Conservation (phyloP, 768 basidiomycete genomes). For the Termitomyces sp. region DNA sequence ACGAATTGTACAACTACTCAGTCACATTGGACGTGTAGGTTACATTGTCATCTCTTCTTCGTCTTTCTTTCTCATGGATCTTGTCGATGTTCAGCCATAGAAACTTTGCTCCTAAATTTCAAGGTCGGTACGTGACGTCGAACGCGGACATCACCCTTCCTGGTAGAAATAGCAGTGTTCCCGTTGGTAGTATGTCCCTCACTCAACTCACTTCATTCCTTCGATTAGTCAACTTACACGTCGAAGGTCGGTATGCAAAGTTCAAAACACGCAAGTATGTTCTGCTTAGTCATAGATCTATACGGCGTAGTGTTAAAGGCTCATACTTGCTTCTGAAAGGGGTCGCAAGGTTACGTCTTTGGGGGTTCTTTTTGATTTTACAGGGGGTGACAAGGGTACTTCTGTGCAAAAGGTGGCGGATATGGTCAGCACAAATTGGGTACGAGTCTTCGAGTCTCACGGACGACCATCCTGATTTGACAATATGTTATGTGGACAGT, state of each 20-base stretch:
- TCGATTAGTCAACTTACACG: neutral
- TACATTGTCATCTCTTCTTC: neutral
- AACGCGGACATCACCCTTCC: slow-evolving; percentile 80
- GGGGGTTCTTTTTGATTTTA: slow-evolving; percentile 78
- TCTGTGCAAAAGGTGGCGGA: slow-evolving; percentile 69
- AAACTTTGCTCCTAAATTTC: slow-evolving; percentile 60
- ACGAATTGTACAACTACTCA: slow-evolving; percentile 77
- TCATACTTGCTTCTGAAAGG: slow-evolving; percentile 18
- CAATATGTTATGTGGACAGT: slow-evolving; percentile 49
- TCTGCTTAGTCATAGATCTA: neutral
- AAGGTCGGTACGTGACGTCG: slow-evolving; percentile 75
- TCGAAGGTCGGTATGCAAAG: slow-evolving; percentile 56
- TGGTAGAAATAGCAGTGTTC: slow-evolving; percentile 33
- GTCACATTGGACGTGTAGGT: slow-evolving; percentile 64
- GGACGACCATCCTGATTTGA: neutral
- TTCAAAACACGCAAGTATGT: slow-evolving; percentile 71
- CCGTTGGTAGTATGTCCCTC: slow-evolving; percentile 32
- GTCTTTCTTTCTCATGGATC: neutral
- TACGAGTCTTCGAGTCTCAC: slow-evolving; percentile 14
- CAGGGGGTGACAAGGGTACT: slow-evolving; percentile 64
- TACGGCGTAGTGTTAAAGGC: neutral
- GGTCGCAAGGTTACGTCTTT: slow-evolving; percentile 76
- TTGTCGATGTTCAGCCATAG: slow-evolving; percentile 37
- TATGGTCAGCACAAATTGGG: slow-evolving; percentile 83
- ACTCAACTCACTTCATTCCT: neutral